Conservation (phyloP, 2,329 filamentous ascomycete species). For the Exophiala spinifera region DNA sequence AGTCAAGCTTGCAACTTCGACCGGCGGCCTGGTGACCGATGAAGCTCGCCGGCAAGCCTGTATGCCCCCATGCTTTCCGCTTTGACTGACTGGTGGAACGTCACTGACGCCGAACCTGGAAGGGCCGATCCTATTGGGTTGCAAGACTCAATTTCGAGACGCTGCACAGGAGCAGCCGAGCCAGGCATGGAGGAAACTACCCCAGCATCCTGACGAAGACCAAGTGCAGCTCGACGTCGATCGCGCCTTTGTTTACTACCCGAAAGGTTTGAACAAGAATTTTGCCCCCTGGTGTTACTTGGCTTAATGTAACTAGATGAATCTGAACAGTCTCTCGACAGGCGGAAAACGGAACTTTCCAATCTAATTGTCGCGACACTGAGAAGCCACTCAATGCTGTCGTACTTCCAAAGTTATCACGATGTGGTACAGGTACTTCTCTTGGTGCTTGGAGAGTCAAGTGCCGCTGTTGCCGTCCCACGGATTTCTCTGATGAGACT, state of each 20-base stretch:
- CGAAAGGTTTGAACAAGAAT: slow-evolving; percentile 58
- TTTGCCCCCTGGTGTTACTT: slow-evolving; percentile 26
- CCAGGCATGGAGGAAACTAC: slow-evolving; percentile 59
- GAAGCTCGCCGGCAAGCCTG: slow-evolving; percentile 70
- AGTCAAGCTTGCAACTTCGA: slow-evolving; percentile 57
- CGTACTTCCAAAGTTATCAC: slow-evolving; percentile 98
- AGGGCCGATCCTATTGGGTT: slow-evolving; percentile 53
- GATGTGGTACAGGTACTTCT: slow-evolving; percentile 96
- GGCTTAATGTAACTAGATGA: slow-evolving; percentile 50
- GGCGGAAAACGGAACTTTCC: slow-evolving; percentile 73
- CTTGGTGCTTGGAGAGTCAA: slow-evolving; percentile 68
- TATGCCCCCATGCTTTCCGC: slow-evolving; percentile 49
- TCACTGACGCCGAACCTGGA: slow-evolving; percentile 12
- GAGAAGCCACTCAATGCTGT: slow-evolving; percentile 75
- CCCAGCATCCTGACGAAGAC: slow-evolving; percentile 78
- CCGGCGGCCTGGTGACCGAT: slow-evolving; percentile 67
- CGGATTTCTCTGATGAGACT: slow-evolving; percentile 88
- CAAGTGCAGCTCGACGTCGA: slow-evolving; percentile 92
- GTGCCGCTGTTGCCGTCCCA: slow-evolving; percentile 63
- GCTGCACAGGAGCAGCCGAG: slow-evolving; percentile 16
- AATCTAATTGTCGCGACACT: slow-evolving; percentile 77
- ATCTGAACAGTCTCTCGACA: slow-evolving; percentile 64
- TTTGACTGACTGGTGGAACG: slow-evolving; percentile 19
- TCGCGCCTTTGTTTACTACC: slow-evolving; percentile 96
- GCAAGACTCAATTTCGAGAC: slow-evolving; percentile 25